Percentiles rank a stretch among this genome's conserved stretches.
These are phyloP conservation scores for Thyridium curvatum DNA, from an alignment of 2,329 filamentous ascomycete species.

Conservation along the genomic window DNA sequence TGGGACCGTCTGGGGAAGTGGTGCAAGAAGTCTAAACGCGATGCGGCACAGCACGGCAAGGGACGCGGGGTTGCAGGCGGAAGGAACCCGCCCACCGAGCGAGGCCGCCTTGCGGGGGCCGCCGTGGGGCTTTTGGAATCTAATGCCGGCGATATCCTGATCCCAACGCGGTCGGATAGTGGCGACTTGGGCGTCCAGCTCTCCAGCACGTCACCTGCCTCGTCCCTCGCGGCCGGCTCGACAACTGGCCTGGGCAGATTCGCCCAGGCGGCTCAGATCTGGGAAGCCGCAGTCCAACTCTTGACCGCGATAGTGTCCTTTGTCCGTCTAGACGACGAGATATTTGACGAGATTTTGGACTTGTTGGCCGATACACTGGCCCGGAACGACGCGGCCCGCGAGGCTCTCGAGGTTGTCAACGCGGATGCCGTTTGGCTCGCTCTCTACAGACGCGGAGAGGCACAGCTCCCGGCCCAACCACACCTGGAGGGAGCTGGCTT, in stretches of 20 bases:
- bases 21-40: conserved; percentile 36
- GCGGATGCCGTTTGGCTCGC: conserved; percentile 72
- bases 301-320: conserved; percentile 55
- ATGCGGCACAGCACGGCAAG: conserved; percentile 17
- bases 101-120: not conserved
- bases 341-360: conserved; percentile 66
- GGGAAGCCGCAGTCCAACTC: conserved; percentile 55
- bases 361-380: conserved; percentile 49
- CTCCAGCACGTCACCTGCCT: conserved; percentile 5
- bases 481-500: conserved; percentile 8
- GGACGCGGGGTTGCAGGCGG: not conserved
- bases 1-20: conserved; percentile 40
- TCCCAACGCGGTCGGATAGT: conserved; percentile 22
- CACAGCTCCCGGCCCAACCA: conserved; percentile 7
- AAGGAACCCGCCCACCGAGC: not conserved
- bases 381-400: conserved; percentile 39
- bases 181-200: conserved; percentile 5
- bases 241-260: conserved; percentile 46
- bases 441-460: conserved; percentile 39
- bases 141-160: conserved; percentile 16
- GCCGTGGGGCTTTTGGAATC: not conserved
- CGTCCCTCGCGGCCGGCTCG: conserved; percentile 2
- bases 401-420: conserved; percentile 59
- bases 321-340: conserved; percentile 59
- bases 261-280: conserved; percentile 55